Conservation (phyloP, 257 asterid species). For the Nicotiana noctiflora region DNA sequence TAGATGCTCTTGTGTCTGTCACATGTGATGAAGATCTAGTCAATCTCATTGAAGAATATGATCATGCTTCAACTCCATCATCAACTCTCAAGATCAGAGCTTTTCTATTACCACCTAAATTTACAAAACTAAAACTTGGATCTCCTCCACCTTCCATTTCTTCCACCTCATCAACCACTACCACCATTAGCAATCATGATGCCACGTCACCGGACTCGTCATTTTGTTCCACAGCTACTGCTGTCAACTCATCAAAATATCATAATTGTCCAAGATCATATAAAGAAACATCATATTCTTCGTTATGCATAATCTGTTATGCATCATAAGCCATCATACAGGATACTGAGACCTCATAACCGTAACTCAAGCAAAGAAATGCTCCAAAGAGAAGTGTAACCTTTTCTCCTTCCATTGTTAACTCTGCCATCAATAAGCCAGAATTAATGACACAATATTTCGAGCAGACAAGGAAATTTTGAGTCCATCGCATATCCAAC, state of each 20-base stretch:
- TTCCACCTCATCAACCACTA: conserved; percentile 30
- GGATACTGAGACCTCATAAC: conserved; percentile 42
- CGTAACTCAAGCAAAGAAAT: conserved; percentile 18
- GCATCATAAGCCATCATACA: conserved; percentile 62
- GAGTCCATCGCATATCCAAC: neutral
- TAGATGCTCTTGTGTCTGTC: too few species aligned
- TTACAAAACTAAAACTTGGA: conserved; percentile 21
- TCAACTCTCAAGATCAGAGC: conserved; percentile 57
- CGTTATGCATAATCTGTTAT: too few species aligned
- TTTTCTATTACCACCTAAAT: conserved; percentile 43
- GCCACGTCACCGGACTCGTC: conserved; percentile 38
- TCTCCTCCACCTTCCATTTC: conserved; percentile 47
- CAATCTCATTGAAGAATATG: too few species aligned
- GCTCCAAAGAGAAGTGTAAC: conserved; percentile 12
- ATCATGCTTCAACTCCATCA: too few species aligned
- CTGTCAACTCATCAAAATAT: conserved; percentile 14
- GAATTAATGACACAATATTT: neutral
- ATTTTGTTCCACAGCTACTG: conserved; percentile 13
- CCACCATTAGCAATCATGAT: conserved; percentile 21
- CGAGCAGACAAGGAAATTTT: neutral
- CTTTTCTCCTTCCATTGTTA: conserved; percentile 17
- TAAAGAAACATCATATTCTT: neutral
- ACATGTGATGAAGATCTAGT: too few species aligned
- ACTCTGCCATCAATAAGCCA: neutral
- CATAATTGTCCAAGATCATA: neutral